A percentile compares a stretch with the other conserved stretches of the same genome.
Evolutionary conservation across 2,329 filamentous ascomycete species (phyloP).

Genomic region (Trichoderma endophyticum): DNA sequence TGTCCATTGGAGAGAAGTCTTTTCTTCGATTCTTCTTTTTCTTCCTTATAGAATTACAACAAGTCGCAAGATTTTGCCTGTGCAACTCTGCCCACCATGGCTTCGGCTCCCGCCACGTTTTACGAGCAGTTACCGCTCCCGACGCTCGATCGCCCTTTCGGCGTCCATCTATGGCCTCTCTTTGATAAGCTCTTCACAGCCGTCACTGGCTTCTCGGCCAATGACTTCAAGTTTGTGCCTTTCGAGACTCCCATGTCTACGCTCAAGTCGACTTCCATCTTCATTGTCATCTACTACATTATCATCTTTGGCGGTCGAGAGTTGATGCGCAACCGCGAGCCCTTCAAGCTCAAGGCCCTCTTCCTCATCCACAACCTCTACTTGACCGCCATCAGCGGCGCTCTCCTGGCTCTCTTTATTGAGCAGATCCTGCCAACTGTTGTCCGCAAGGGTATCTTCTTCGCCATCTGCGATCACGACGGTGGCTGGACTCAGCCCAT

Average conservation of each 20-base stretch:
- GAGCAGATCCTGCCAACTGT: constrained; percentile 89
- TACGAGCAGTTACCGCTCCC: constrained; percentile 63
- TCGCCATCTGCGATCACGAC: constrained; percentile 72
- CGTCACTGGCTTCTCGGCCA: constrained; percentile 75
- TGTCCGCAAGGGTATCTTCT: constrained; percentile 77
- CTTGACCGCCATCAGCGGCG: constrained; percentile 79
- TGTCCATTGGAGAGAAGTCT: not conserved
- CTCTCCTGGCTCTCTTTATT: constrained; percentile 78
- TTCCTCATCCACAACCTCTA: constrained; percentile 98
- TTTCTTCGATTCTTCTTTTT: not conserved
- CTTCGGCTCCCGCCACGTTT: constrained; percentile 34
- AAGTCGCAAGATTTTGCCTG: not conserved
- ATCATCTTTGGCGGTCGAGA: constrained; percentile 92
- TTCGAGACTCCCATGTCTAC: constrained; percentile 89
- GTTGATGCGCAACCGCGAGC: constrained; percentile 80
- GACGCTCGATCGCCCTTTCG: constrained; percentile 88
- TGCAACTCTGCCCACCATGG: constrained; percentile 32
- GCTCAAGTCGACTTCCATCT: constrained; percentile 73
- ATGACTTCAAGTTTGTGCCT: constrained; percentile 79
- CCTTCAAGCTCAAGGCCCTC: constrained; percentile 81
- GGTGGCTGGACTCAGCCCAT: constrained; percentile 94
- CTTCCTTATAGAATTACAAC: too few species aligned
- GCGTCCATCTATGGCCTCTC: constrained; percentile 86
- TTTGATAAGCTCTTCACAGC: constrained; percentile 83
- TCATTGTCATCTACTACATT: constrained; percentile 85